Percentiles rank a stretch among this genome's conserved stretches.
These are phyloP conservation scores for Peterozyma xylosa DNA, from an alignment of 805 yeast species.

Conservation along the genomic window DNA sequence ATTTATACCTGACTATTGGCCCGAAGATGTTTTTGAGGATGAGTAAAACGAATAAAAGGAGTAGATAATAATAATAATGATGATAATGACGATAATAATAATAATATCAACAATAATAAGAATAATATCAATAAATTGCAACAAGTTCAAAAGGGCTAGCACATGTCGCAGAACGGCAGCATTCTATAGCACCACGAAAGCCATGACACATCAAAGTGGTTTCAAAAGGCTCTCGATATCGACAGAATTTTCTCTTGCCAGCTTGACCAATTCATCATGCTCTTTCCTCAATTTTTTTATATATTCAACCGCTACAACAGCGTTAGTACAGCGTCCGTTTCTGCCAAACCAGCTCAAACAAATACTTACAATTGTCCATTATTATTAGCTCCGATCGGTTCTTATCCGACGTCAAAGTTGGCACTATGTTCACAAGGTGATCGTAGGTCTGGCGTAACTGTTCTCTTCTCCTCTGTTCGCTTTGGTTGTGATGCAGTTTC, in stretches of 20 bases:
- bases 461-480: conserved; percentile 80
- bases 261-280: conserved; percentile 34
- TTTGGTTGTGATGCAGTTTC: conserved; percentile 28
- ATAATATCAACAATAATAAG: no score
- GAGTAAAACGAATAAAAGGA: background rate
- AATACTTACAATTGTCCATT: conserved; percentile 36
- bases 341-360: no score
- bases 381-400: conserved; percentile 76
- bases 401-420: conserved; percentile 60
- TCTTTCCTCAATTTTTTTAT: conserved; percentile 43
- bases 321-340: no score
- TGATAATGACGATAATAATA: no score
- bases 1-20: conserved; percentile 73
- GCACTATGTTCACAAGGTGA: conserved; percentile 65
- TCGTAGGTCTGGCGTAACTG: conserved; percentile 82
- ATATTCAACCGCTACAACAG: conserved; percentile 35
- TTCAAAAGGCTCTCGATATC: no score
- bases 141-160: no score
- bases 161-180: no score
- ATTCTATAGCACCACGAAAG: no score
- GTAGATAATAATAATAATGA: no score
- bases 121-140: no score
- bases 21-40: conserved; percentile 25
- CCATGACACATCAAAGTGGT: no score
- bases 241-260: no score